phyloP scores from a whole-genome alignment of 176 grass and related monocot species.

The Oryza longistaminata region DNA sequence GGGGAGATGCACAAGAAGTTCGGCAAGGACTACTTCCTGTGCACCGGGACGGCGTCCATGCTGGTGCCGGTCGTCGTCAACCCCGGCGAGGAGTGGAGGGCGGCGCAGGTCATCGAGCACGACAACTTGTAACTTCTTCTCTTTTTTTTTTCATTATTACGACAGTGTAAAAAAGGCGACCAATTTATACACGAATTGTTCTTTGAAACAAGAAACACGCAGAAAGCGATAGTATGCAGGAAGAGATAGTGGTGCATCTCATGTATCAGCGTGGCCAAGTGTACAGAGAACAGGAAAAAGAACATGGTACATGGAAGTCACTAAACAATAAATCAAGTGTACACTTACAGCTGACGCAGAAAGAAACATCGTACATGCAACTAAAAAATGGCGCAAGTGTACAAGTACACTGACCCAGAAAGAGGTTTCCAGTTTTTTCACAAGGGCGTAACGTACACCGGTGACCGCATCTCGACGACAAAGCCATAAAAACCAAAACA shows the following conservation, averaged over 20 bases:
- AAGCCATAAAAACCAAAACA: background rate
- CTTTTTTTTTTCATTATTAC: background rate
- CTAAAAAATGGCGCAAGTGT: background rate
- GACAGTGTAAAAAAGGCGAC: background rate
- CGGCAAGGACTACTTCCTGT: constrained; percentile 75
- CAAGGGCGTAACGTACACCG: background rate
- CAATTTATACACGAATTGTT: constrained; percentile 8
- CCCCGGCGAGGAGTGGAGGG: constrained; percentile 79
- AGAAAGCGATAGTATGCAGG: background rate
- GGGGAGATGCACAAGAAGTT: constrained; percentile 59
- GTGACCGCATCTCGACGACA: background rate
- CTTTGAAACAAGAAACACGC: background rate
- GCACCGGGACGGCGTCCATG: constrained; percentile 81
- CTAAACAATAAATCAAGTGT: background rate
- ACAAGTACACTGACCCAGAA: no score
- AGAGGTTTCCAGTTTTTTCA: no score
- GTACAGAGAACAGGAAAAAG: background rate
- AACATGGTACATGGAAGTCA: background rate
- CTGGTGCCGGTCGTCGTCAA: constrained; percentile 76
- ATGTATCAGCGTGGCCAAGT: background rate
- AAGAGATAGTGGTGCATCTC: background rate
- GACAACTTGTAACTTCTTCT: constrained; percentile 68
- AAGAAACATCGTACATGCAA: background rate
- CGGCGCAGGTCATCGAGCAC: constrained; percentile 90
- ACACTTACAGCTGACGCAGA: no score